Evolutionary conservation across 2,329 filamentous ascomycete species (phyloP).

Genomic region (Calonectria leucothoes): DNA sequence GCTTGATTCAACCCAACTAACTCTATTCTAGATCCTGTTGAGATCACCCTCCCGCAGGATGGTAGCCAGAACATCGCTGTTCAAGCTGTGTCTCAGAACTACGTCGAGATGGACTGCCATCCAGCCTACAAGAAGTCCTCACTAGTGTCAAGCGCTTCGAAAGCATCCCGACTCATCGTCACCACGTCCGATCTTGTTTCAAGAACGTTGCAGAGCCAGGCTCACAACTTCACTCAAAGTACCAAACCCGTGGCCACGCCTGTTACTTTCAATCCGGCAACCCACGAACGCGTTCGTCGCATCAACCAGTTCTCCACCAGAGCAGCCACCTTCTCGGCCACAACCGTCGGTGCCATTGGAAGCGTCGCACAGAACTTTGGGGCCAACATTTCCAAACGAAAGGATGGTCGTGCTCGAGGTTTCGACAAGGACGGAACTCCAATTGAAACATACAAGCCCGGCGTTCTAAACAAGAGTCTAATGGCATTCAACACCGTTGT

Average conservation of each 20-base stretch:
- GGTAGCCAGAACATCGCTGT: conserved; percentile 74
- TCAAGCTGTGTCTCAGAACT: conserved; percentile 74
- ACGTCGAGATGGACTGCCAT: conserved; percentile 82
- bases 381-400: conserved; percentile 71
- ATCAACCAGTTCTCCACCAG: conserved; percentile 87
- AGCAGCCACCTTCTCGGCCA: conserved; percentile 83
- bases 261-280: conserved; percentile 87
- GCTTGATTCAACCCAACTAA: neutral
- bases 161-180: conserved; percentile 91
- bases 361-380: conserved; percentile 92
- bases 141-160: conserved; percentile 87
- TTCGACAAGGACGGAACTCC: conserved; percentile 78
- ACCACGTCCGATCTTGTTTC: conserved; percentile 85
- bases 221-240: conserved; percentile 83
- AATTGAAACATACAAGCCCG: conserved; percentile 80
- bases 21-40: conserved; percentile 73
- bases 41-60: conserved; percentile 78
- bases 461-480: conserved; percentile 92
- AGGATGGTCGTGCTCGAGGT: conserved; percentile 66
- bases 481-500: conserved; percentile 97
- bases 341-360: conserved; percentile 86
- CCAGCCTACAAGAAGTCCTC: conserved; percentile 92
- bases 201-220: conserved; percentile 80
- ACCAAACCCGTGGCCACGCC: conserved; percentile 83
- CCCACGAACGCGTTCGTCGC: conserved; percentile 86